Evolutionary conservation across 768 basidiomycete genomes (phyloP), one percentile per base, ranked within the genome.

Genomic region (Mycena chlorophos): DNA sequence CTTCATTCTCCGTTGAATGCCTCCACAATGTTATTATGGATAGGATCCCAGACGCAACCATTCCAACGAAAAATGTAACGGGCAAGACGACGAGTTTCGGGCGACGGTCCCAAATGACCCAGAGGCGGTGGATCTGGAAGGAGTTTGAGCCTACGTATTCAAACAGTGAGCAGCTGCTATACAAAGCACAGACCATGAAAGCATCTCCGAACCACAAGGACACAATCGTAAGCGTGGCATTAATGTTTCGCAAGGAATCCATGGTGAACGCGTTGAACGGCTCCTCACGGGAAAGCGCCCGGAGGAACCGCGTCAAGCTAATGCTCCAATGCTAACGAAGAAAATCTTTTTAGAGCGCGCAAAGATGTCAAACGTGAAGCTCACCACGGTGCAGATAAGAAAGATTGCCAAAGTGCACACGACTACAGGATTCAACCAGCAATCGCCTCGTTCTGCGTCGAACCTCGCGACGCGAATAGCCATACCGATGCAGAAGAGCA

Each of bases 361-460:
- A n/a, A n/a, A n/a, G n/a, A n/a, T n/a, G n/a, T 48, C 23, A 47
- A 25, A 27, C 17, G 28, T 27, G 12, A 29, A 20, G 34, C 51
- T 16, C 39, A 54, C 53, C 19, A n/a, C 47, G 20, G 27, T 39
- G 31, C 4, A 39, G 5, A 47, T 49, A 30, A 49, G 37, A 30
- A 54, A 49, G 37, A 54, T 54, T n/a, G 53, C 53, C 14, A 54
- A 13, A 2, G 47, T 54, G 37, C 46, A 49, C 25, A 49, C 8
- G 26, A 54, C 53, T 45, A 54, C 53, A 16, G 53, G 46, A 30
- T 49, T 54, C 47, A 17, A 54, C 34, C 46, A 54, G 20, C n/a
- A 19, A 13, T 20, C 13, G 19, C 39, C 19, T 6, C 39, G 39
- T 12, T 20, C 6, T 6, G 13, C 5, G 19, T 34, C 23, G 43